Evolutionary conservation across 192 early-diverging fungal genomes (phyloP), one percentile per base, ranked within the genome.

Genomic region (Coemansia sp.): DNA sequence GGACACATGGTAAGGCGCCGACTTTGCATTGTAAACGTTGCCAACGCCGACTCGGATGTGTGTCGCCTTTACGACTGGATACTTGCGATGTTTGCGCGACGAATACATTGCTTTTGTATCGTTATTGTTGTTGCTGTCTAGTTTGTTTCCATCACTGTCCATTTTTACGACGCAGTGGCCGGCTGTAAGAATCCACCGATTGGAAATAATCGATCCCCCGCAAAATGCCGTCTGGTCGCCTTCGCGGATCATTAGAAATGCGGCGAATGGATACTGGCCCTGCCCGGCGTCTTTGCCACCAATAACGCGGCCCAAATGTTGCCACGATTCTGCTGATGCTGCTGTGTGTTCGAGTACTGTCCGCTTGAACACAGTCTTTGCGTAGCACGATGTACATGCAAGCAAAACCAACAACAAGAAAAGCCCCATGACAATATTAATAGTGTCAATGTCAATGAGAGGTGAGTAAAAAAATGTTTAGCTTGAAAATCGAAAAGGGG

Each of bases 171-270:
- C 74, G 54, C 84, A 86, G 66, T 86, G 84, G 2, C 62, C 84
- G 4, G 84, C 84, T 7, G 84, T 86, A 3, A 86, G 49, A 14
- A 86, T 79, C 77, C 77, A 80, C 15, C 76, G 65, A 0, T 57
- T 36, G n/a, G 45, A 51, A 7, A 86, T 62, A 0, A 86, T 76
- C 0, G 80, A 68, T 14, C 80, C 74, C 6, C 80, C 84, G 46
- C 84, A 86, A 22, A 74, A 74, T 6, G 75, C 81, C 3, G 71
- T 69, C 3, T 54, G 45, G 56, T 71, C 61, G 39, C 79, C 76
- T 24, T 74, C 76, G 47, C 70, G 60, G 2, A 85, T 60, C 59
- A 71, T 71, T 8, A 85, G 59, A 27, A 82, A 79, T 0, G 66
- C 79, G 1, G 72, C 68, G 35, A 85, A 85, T 2, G 84, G 84